Evolutionary conservation across 2,329 filamentous ascomycete genomes (phyloP), one percentile per base, ranked within the genome.

Genomic region (Acarospora socialis): DNA sequence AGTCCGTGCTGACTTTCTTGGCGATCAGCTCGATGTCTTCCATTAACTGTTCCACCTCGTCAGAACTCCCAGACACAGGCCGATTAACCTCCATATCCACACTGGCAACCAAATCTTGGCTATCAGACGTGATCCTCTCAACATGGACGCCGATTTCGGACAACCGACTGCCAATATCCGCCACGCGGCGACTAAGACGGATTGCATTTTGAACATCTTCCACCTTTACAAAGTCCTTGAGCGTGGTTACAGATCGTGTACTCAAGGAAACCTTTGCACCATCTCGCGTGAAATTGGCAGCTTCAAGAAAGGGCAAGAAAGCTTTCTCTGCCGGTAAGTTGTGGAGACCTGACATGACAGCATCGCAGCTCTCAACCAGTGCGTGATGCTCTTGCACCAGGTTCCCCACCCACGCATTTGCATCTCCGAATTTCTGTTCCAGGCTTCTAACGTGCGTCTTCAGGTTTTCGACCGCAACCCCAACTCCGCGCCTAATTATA

Each of bases 1-100:
- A 81, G 54, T 95, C 90, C 4, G 77, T 81, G 28, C 77, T 74
- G 30, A 98, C 80, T 56, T 94, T 94, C 46, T 75, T 83, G 31
- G 77, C 76, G 34, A 95, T 66, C 0, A 81, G 78, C 49, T 87
- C 77, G 25, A 95, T 83, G 51, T 95, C 90, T 39, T 83, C 70
- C 30, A 90, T 63, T 5, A 93, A 61, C 39, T 78, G 73, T 14
- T 61, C 55, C 4, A 78, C 67, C 42, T 86, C 80, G 29, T 72
- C 66, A n/a, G n/a, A n/a, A n/a, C n/a, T n/a, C n/a, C n/a, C n/a
- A n/a, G n/a, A n/a, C n/a, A n/a, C n/a, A n/a, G n/a, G n/a, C n/a
- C n/a, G n/a, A n/a, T n/a, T n/a, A n/a, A n/a, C n/a, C n/a, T n/a
- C n/a, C n/a, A n/a, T n/a, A 60, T 60, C 9, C 68, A 47, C 44